These are phyloP conservation scores for Phlebiopsis gigantea DNA, from an alignment of 768 basidiomycete species.

Conservation along the genomic window DNA sequence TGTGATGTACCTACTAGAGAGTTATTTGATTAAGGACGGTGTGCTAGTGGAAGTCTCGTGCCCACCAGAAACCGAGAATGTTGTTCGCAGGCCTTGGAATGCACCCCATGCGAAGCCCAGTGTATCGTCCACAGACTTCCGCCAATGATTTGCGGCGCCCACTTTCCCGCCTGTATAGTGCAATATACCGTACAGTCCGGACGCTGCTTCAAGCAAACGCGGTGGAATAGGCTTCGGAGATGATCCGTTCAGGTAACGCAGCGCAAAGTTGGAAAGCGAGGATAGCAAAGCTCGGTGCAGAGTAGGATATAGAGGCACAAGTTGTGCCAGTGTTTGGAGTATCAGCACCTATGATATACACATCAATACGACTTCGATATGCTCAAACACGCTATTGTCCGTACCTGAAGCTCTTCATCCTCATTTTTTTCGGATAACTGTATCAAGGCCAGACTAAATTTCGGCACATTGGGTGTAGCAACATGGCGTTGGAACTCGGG, in stretches of 20 bases:
- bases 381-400: conserved; percentile 7
- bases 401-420: conserved; percentile 53
- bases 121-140: conserved; percentile 68
- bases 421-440: conserved; percentile 45
- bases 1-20: not conserved
- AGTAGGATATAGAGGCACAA: conserved; percentile 65
- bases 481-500: conserved; percentile 82
- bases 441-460: conserved; percentile 58
- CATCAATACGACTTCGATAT: not conserved
- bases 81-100: conserved; percentile 52
- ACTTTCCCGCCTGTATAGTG: conserved; percentile 78
- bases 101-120: conserved; percentile 62
- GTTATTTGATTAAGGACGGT: too few relatives aligned
- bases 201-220: conserved; percentile 41
- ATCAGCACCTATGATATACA: conserved; percentile 35
- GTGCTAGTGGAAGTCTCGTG: too few relatives aligned
- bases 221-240: conserved; percentile 36
- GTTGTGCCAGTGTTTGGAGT: conserved; percentile 43
- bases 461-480: conserved; percentile 63
- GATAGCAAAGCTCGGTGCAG: conserved; percentile 52
- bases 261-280: conserved; percentile 46
- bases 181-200: conserved; percentile 54
- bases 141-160: conserved; percentile 66
- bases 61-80: conserved; percentile 46
- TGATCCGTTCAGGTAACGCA: conserved; percentile 54